Evolutionary conservation across 208 protist genomes (phyloP), one percentile per base, ranked within the genome.

Genomic region (Trypanosoma mega): DNA sequence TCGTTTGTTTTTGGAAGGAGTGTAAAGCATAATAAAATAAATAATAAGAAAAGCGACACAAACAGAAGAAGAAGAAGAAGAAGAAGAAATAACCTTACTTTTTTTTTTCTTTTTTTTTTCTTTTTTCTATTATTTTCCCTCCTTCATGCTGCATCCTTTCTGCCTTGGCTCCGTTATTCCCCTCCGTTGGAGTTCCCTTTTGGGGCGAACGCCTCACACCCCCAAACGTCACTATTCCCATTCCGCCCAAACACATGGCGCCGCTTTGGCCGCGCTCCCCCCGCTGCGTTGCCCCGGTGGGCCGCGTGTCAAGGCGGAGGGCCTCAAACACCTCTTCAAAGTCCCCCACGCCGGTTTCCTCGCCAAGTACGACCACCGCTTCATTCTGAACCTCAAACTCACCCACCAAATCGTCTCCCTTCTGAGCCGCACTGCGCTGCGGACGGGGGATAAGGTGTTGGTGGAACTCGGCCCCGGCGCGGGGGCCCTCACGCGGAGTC

Each of bases 311-410:
- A 87, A 82, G 56, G 70, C 86, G 21, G 78, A 85, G 50, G 86
- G 77, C 14, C 63, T 96, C 50, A 96, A 93, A 68, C 78, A 89
- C 2, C 74, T 94, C 23, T 94, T 82, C 66, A 92, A 92, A 63
- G 87, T 94, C 4, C 86, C 86, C 0, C 83, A 92, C 60, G 86
- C 85, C 27, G 86, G 87, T 20, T 89, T 74, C 45, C 71, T 96
- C 30, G 78, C 87, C 48, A 93, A 96, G 76, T 89, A 92, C 68
- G 87, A 89, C 57, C 79, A 93, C 9, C 84, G 90, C 39, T 93
- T 93, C 65, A 79, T 93, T 37, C 59, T 96, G 4, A 93, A 93
- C 55, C 57, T 93, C 45, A 96, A 96, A 46, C 85, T 92, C 6
- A 96, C 85, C 0, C 90, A 96, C 46, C 83, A 92, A 46, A 46